Evolutionary conservation across 257 asterid genomes (phyloP).

Genomic region (Solanum appendiculatum): DNA sequence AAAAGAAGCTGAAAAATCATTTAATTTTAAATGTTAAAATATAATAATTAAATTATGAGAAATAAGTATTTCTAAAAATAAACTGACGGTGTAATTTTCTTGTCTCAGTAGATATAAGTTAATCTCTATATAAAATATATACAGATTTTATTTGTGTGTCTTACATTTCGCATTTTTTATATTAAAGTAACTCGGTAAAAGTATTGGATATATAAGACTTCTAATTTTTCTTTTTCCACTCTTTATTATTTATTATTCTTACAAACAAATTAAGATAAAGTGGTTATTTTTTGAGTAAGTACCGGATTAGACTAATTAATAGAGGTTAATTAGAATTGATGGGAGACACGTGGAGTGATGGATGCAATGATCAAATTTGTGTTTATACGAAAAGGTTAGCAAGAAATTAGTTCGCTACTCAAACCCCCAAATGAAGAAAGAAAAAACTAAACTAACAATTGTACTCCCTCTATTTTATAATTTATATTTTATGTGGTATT

Average conservation of each 20-base stretch:
- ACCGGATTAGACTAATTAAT: not conserved
- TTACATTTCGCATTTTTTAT: not conserved
- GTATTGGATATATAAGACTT: not conserved
- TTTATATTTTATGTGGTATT: not conserved
- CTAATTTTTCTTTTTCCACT: not conserved
- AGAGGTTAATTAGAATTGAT: not conserved
- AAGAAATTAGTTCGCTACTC: not conserved
- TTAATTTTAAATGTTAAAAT: no score
- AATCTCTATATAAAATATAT: no score
- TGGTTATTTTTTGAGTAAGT: not conserved
- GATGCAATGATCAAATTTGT: not conserved
- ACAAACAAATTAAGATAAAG: not conserved
- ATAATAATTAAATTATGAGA: no score
- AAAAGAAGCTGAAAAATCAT: no score
- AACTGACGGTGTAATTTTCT: no score
- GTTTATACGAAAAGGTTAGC: not conserved
- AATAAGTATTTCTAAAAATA: no score
- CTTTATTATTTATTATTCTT: not conserved
- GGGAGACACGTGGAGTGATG: not conserved
- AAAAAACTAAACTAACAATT: not conserved
- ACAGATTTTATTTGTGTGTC: not conserved
- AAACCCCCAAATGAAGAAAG: not conserved
- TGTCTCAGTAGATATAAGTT: no score
- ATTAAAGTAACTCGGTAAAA: not conserved
- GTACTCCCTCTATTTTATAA: not conserved